Percentiles rank a stretch among this genome's conserved stretches.
Evolutionary conservation across 176 grass and related monocot species (phyloP).

Genomic region (sorghum (Sorghum bicolor)): Sorghum_bicolor_NCBIv3 NC_012876.2:65431001-65431500

Average conservation of each 20-base stretch:
- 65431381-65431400: background rate
- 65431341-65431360: constrained; percentile 21
- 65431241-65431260: background rate
- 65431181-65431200: constrained; percentile 79
- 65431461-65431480: constrained; percentile 33
- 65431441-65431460: constrained; percentile 52
- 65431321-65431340: constrained; percentile 13
- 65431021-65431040: constrained; percentile 5
- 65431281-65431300: constrained; percentile 11
- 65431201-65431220: constrained; percentile 67
- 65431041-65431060: constrained; percentile 18
- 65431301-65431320: constrained; percentile 18
- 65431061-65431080: constrained; percentile 10
- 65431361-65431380: constrained; percentile 10
- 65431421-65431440: constrained; percentile 5
- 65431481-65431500: constrained; percentile 19
- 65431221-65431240: constrained; percentile 21
- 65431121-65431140: constrained; percentile 75
- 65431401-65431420: constrained; percentile 1
- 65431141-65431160: constrained; percentile 64
- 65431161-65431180: constrained; percentile 91
- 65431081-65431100: constrained; percentile 43
- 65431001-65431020: background rate
- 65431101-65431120: constrained; percentile 48
- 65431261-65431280: constrained; percentile 4